Evolutionary conservation across 139 green algal species (phyloP).

Genomic region (Nannochloris sp.): DNA sequence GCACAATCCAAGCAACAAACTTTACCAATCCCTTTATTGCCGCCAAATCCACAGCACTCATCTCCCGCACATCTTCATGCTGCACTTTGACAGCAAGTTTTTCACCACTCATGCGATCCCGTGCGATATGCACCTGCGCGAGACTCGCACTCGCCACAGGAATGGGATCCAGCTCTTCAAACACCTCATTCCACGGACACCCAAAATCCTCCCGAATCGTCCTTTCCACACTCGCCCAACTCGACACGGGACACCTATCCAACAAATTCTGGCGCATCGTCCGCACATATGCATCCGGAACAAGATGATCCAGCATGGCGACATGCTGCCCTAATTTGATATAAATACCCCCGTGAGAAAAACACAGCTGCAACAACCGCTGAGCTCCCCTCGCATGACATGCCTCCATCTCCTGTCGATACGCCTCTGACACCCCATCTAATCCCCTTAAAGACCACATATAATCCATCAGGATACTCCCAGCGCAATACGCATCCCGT

Average conservation of each 20-base stretch:
- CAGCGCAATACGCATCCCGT: conserved; percentile 17
- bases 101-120: conserved; percentile 40
- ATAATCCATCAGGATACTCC: conserved; percentile 42
- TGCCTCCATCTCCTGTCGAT: conserved; percentile 13
- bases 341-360: conserved; percentile 78
- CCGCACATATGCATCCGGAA: conserved; percentile 77
- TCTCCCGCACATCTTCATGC: conserved; percentile 72
- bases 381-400: conserved; percentile 54
- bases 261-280: conserved; percentile 75
- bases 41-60: conserved; percentile 59
- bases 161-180: conserved; percentile 61
- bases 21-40: conserved; percentile 70
- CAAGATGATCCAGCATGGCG: conserved; percentile 72
- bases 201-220: conserved; percentile 76
- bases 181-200: conserved; percentile 56
- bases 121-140: conserved; percentile 82
- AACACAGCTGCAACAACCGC: conserved; percentile 58
- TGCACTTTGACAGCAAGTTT: conserved; percentile 83
- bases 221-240: conserved; percentile 34
- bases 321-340: conserved; percentile 65
- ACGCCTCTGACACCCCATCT: conserved; percentile 12
- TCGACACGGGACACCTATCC: conserved; percentile 67
- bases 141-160: conserved; percentile 84
- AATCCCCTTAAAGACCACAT: conserved; percentile 30
- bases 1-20: conserved; percentile 38